Evolutionary conservation across 2,329 filamentous ascomycete species (phyloP).

Genomic region (Sphaerulina populicola): DNA sequence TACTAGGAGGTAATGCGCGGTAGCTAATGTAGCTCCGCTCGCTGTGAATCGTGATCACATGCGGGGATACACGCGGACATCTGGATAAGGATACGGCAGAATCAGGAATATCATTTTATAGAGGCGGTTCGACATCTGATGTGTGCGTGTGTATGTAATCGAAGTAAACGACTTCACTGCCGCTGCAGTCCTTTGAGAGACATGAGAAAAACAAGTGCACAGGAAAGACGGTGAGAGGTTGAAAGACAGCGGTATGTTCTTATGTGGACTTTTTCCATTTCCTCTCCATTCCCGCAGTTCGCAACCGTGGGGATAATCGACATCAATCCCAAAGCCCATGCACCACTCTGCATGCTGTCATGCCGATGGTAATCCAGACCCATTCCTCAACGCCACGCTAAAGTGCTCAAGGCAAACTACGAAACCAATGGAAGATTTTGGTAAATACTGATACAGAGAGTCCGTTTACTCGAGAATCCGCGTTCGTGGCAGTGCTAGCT

Average conservation of each 20-base stretch:
- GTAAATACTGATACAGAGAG: neutral
- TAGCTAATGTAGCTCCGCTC: neutral
- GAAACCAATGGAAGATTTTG: neutral
- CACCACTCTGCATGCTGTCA: neutral
- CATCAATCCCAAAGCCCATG: neutral
- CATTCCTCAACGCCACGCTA: slow-evolving; percentile 15
- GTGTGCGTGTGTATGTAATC: no score
- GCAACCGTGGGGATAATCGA: neutral
- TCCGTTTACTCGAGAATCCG: neutral
- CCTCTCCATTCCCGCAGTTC: neutral
- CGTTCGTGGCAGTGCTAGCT: neutral
- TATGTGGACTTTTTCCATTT: no score
- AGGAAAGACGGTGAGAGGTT: no score
- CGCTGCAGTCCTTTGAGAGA: no score
- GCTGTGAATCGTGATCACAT: neutral
- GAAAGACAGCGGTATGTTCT: no score
- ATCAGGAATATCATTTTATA: no score
- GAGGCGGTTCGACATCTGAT: no score
- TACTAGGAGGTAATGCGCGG: neutral
- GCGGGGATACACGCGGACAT: neutral
- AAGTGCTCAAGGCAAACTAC: slow-evolving; percentile 1
- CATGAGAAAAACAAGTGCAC: no score
- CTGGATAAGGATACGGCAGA: neutral
- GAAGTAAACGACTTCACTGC: no score
- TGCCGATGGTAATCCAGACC: neutral